phyloP scores from a whole-genome alignment of 1,139 yeast genomes.

The Kodamaea sp. region DNA sequence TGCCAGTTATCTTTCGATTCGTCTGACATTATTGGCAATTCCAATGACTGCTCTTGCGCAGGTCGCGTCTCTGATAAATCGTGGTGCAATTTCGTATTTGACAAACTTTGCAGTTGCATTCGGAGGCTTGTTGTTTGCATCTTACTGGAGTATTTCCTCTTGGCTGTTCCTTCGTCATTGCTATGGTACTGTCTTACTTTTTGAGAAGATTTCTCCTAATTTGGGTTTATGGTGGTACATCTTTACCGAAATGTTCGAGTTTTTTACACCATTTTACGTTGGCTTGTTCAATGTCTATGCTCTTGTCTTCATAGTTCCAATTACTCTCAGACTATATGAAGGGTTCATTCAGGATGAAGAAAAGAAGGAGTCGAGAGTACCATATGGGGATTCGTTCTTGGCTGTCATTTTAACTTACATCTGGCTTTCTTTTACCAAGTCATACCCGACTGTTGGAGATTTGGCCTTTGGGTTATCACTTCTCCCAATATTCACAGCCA shows the following conservation, averaged over 20 bases:
- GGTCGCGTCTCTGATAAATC: conserved; percentile 11
- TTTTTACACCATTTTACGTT: conserved; percentile 79
- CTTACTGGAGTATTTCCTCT: conserved; percentile 35
- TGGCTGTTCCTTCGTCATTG: conserved; percentile 57
- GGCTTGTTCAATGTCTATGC: conserved; percentile 81
- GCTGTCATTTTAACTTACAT: conserved; percentile 65
- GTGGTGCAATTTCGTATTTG: conserved; percentile 20
- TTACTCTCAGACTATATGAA: conserved; percentile 65
- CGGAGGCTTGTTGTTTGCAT: conserved; percentile 35
- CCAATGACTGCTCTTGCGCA: conserved; percentile 52
- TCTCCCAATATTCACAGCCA: conserved; percentile 54
- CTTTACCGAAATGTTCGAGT: conserved; percentile 92
- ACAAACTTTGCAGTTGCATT: conserved; percentile 28
- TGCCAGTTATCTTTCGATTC: conserved; percentile 65
- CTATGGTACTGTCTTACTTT: conserved; percentile 60
- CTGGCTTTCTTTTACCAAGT: conserved; percentile 71
- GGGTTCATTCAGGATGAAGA: conserved; percentile 8
- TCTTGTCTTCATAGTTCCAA: conserved; percentile 68
- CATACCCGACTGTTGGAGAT: conserved; percentile 90
- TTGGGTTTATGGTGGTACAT: conserved; percentile 98
- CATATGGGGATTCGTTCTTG: conserved; percentile 57
- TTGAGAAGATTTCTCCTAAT: conserved; percentile 76
- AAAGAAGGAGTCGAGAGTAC: conserved; percentile 9
- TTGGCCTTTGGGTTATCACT: conserved; percentile 67
- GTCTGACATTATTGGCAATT: conserved; percentile 56